A percentile compares a stretch with the other conserved stretches of the same genome.
Conservation (phyloP, 768 basidiomycete genomes). For the Phylloporus sp. region DNA sequence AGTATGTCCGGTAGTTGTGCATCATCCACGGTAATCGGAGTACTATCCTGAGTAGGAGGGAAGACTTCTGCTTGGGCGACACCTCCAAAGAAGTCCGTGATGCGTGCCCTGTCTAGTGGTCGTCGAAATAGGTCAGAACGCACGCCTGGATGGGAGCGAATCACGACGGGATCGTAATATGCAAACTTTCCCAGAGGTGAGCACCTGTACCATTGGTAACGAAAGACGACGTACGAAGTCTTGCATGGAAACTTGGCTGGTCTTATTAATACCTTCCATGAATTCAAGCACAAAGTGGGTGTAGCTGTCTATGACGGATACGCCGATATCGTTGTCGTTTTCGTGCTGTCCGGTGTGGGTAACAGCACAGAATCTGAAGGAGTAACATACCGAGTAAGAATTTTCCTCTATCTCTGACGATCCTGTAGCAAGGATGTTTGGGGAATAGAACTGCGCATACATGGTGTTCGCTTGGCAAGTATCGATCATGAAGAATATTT, state of each 20-base stretch:
- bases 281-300: conserved; percentile 90
- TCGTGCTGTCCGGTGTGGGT: conserved; percentile 57
- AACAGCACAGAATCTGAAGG: neutral
- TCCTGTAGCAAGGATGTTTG: conserved; percentile 88
- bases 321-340: conserved; percentile 91
- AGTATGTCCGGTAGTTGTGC: neutral
- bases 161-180: conserved; percentile 66
- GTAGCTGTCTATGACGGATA: conserved; percentile 92
- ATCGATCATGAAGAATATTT: conserved; percentile 97
- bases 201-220: neutral
- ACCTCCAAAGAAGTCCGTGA: conserved; percentile 89
- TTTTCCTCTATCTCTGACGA: conserved; percentile 82
- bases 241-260: conserved; percentile 71
- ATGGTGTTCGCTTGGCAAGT: conserved; percentile 97
- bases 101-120: conserved; percentile 53
- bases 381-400: conserved; percentile 80
- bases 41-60: conserved; percentile 8
- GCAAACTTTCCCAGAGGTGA: conserved; percentile 58
- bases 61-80: conserved; percentile 78
- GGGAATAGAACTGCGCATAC: conserved; percentile 91
- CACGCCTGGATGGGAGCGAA: conserved; percentile 87
- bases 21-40: neutral
- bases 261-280: conserved; percentile 92
- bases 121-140: conserved; percentile 77
- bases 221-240: conserved; percentile 62